Evolutionary conservation across 805 yeast species (phyloP).

Genomic region (Blastobotrys americana): DNA sequence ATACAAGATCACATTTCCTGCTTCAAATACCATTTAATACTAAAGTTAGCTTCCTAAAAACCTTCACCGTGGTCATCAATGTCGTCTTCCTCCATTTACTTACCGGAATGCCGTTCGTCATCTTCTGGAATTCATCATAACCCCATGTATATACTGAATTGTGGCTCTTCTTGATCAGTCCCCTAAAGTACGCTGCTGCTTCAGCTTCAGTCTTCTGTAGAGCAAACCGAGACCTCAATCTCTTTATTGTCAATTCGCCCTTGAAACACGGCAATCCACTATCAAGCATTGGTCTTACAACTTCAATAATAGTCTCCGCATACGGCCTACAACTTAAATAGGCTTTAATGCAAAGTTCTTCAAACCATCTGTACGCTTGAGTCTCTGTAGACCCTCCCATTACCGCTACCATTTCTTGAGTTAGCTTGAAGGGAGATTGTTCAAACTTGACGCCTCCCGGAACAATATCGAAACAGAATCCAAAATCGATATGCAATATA

Average conservation of each 20-base stretch:
- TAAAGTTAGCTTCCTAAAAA: too few species aligned
- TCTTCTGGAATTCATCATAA: constrained; percentile 92
- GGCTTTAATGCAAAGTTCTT: constrained; percentile 90
- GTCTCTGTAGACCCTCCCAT: constrained; percentile 87
- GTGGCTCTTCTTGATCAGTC: constrained; percentile 68
- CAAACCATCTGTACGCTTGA: constrained; percentile 88
- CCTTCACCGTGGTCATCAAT: not conserved
- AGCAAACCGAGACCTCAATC: constrained; percentile 69
- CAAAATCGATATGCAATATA: constrained; percentile 92
- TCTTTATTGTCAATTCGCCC: constrained; percentile 68
- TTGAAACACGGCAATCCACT: constrained; percentile 96
- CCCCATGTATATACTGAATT: constrained; percentile 90
- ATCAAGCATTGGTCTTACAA: constrained; percentile 88
- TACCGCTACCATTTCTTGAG: constrained; percentile 92
- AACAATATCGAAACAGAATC: constrained; percentile 96
- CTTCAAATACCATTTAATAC: too few species aligned
- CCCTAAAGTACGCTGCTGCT: constrained; percentile 71
- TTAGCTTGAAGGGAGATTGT: constrained; percentile 95
- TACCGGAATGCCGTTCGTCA: constrained; percentile 90
- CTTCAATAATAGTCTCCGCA: constrained; percentile 73
- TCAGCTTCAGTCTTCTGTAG: constrained; percentile 76
- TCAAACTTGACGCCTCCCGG: constrained; percentile 99
- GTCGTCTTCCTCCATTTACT: constrained; percentile 3
- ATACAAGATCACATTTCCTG: too few species aligned
- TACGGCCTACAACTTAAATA: constrained; percentile 83